Evolutionary conservation across 768 basidiomycete genomes (phyloP).

Genomic region (Favolaschia claudopus): DNA sequence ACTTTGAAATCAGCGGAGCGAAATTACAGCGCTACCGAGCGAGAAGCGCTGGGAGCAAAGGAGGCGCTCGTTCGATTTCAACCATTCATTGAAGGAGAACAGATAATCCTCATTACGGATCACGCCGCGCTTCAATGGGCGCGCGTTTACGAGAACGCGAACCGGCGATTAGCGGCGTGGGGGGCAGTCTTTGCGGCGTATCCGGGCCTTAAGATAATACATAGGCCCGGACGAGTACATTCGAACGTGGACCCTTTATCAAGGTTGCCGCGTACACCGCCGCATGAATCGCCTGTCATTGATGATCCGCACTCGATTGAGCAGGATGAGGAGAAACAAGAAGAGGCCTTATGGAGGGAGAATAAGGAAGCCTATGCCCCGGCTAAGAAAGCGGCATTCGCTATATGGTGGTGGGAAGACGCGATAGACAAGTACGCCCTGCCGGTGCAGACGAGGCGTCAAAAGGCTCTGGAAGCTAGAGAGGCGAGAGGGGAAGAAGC

Average conservation of each 20-base stretch:
- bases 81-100: too few species aligned
- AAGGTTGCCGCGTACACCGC: neutral
- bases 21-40: too few species aligned
- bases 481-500: neutral
- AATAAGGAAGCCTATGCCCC: neutral
- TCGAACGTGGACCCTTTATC: slow-evolving; percentile 29
- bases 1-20: too few species aligned
- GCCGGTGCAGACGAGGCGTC: too few species aligned
- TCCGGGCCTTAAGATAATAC: slow-evolving; percentile 33
- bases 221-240: slow-evolving; percentile 36
- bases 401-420: neutral
- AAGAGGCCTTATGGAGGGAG: neutral
- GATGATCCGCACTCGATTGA: neutral
- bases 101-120: slow-evolving; percentile 4
- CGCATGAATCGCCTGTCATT: too few species aligned
- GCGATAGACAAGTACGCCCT: too few species aligned
- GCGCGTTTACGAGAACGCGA: slow-evolving; percentile 15
- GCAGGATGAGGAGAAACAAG: neutral
- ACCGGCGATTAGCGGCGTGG: slow-evolving; percentile 31
- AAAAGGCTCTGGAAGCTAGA: neutral
- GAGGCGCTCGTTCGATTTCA: too few species aligned
- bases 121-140: slow-evolving; percentile 23
- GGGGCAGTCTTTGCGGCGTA: slow-evolving; percentile 36
- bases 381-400: neutral
- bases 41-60: too few species aligned